Base-by-base conservation (phyloP, 2,329 filamentous ascomycete genomes). In the Piedraia hortae region DNA sequence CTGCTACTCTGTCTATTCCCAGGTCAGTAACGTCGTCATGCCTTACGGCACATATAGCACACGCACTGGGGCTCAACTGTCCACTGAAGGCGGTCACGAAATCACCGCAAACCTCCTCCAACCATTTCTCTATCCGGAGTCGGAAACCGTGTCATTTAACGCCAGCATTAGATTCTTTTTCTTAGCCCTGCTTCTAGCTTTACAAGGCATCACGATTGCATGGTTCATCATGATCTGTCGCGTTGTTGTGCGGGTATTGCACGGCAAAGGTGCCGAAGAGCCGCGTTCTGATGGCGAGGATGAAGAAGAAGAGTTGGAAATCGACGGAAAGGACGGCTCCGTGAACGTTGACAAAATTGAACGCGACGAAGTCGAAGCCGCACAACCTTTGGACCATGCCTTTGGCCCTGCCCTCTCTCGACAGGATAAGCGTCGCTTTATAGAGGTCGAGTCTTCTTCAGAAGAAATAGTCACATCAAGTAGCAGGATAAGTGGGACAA, bases 161-260 rank as follows among this genome's bases (percentile, higher is more conserved):
- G 45, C 63, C 11, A 57, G 54, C 6, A 62, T 91, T 36, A 67
- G 69, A 36, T 72, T 62, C 57, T 54, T 56, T 7, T 93, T 93
- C 50, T 51, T 93, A 9, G 54, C 57, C 6, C 57, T 75, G 17
- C 62, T 97, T 3, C 51, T 88, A 7, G 59, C 68, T 16, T 55
- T 97, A 11, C 78, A 93, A 45, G 51, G 56, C 11, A 59, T 97
- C 23, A 78, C 73, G 14, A 51, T 89, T 16, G 56, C 73, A 29
- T 93, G 85, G 85, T 89, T 93, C 39, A 57, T 54, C 29, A 72
- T 90, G 65, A 90, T 93, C 33, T 47, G 80, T 17, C 63, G 66
- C 26, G 73, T 97, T 2, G 78, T 78, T 11, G 56, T 71, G 29
- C 67, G 69, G 28, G 78, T 93, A 4, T 41, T 93, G 16, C 60